Conservation (phyloP, 371 early-diverging fungal species). For the Mucor plumbeus region DNA sequence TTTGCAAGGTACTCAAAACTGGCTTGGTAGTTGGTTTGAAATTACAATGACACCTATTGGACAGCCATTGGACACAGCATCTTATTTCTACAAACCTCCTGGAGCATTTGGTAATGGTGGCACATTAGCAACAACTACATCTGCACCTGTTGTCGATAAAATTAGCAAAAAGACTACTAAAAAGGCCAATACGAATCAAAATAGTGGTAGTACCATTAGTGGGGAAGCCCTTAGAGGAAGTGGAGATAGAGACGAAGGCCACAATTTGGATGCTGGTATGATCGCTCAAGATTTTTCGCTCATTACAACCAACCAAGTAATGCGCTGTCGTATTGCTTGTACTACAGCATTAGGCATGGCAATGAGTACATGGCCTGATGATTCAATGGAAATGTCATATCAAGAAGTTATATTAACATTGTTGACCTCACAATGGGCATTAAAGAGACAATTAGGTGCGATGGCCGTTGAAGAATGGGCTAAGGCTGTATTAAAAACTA, state of each 20-base stretch:
- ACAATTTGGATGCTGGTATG: conserved; percentile 91
- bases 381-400: conserved; percentile 58
- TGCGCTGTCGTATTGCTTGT: conserved; percentile 82
- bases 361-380: conserved; percentile 70
- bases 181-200: conserved; percentile 27
- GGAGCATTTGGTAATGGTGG: conserved; percentile 54
- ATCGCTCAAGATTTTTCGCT: conserved; percentile 89
- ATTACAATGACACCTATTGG: conserved; percentile 81
- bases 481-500: conserved; percentile 48
- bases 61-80: conserved; percentile 68
- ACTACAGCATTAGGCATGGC: conserved; percentile 82
- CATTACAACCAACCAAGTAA: conserved; percentile 74
- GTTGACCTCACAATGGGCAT: conserved; percentile 76
- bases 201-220: conserved; percentile 19
- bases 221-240: conserved; percentile 14
- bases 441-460: conserved; percentile 81
- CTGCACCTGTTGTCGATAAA: conserved; percentile 12
- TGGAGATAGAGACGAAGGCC: conserved; percentile 33
- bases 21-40: conserved; percentile 61
- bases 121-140: conserved; percentile 17
- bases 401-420: conserved; percentile 56
- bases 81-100: conserved; percentile 66
- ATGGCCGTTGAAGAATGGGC: conserved; percentile 88
- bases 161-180: conserved; percentile 23
- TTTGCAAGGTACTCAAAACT: conserved; percentile 47